Evolutionary conservation across 352 stramenopile species (phyloP).

Genomic region (Phytophthora agathidicida): DNA sequence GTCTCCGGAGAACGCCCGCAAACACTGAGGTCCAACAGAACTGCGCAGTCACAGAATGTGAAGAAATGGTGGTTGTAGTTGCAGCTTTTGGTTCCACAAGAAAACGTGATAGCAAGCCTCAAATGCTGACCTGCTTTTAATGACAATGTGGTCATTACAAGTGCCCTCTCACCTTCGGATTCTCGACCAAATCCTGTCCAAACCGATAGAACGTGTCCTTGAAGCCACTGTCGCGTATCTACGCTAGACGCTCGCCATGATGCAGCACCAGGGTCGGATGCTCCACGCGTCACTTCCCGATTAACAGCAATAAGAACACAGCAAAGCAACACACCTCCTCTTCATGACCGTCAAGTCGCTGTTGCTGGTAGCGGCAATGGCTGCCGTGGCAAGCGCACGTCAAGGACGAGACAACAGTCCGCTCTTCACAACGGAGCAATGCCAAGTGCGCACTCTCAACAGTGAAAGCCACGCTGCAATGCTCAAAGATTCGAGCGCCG

Average conservation of each 20-base stretch:
- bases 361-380: conserved; percentile 12
- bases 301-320: not conserved
- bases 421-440: conserved; percentile 69
- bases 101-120: no score
- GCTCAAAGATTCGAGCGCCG: conserved; percentile 43
- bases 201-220: conserved; percentile 13
- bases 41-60: no score
- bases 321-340: no score
- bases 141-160: no score
- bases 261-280: conserved; percentile 12
- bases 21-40: no score
- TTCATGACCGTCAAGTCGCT: conserved; percentile 27
- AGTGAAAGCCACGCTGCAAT: conserved; percentile 43
- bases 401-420: conserved; percentile 44
- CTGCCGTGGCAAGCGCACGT: not conserved
- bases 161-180: no score
- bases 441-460: conserved; percentile 49
- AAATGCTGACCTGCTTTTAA: no score
- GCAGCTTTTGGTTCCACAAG: no score
- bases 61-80: no score
- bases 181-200: conserved; percentile 1
- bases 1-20: no score
- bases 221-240: conserved; percentile 21
- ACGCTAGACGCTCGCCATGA: conserved; percentile 9
- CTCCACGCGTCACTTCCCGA: conserved; percentile 19